phyloP scores from a whole-genome alignment of 768 basidiomycete genomes.

The Pulveroboletus sp. region DNA sequence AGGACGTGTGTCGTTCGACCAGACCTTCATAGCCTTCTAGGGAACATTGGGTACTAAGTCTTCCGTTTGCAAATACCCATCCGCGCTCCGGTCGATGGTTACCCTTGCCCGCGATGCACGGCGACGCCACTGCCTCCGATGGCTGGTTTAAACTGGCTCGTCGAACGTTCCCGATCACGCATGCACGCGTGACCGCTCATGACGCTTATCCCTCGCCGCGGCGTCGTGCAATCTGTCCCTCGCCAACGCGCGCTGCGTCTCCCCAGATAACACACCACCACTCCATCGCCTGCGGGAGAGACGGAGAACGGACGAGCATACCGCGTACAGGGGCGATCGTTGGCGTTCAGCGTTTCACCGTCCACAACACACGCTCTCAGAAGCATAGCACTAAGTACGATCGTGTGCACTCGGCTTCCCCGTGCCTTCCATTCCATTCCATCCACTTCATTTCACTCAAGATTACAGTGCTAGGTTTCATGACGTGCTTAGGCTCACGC shows the following conservation, averaged over 20 bases:
- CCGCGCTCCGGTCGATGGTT: constrained; percentile 1
- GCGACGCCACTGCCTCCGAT: neutral
- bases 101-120: neutral
- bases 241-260: neutral
- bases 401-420: neutral
- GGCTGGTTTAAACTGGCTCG: neutral
- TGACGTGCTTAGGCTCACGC: neutral
- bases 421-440: constrained; percentile 12
- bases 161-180: neutral
- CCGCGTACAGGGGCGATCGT: neutral
- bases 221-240: neutral
- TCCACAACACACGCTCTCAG: constrained; percentile 2
- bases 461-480: neutral
- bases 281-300: neutral
- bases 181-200: neutral
- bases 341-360: neutral
- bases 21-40: neutral
- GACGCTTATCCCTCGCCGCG: neutral
- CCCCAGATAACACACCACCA: neutral
- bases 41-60: neutral
- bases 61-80: neutral
- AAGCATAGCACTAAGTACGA: neutral
- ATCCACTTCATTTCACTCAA: constrained; percentile 7
- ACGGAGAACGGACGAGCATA: neutral
- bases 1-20: neutral